A percentile compares a stretch with the other conserved stretches of the same genome.
phyloP scores from a whole-genome alignment of 306 rosid genomes.

The Cucurbita argyrosperma region DNA sequence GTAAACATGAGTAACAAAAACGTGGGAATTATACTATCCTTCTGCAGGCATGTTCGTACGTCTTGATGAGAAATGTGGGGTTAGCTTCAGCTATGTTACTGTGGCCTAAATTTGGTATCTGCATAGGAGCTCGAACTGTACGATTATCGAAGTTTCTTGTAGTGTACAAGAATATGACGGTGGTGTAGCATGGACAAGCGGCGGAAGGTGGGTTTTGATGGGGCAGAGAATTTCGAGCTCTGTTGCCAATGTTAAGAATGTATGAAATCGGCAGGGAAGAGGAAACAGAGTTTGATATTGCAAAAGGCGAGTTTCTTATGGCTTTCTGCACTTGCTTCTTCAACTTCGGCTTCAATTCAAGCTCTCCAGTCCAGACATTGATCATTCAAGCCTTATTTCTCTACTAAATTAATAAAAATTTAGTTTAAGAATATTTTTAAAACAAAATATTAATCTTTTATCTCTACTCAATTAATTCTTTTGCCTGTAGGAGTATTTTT shows the following conservation, averaged over 20 bases:
- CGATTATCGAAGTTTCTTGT: not conserved
- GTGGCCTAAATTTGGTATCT: not conserved
- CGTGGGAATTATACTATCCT: not conserved
- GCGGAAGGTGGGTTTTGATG: not conserved
- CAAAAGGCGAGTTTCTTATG: not conserved
- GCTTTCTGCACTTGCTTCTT: not conserved
- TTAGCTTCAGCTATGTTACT: not conserved
- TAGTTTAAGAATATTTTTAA: too few species aligned
- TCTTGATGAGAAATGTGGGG: not conserved
- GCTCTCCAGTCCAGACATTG: not conserved
- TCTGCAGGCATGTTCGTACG: not conserved
- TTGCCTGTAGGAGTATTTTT: too few species aligned
- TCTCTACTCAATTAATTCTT: too few species aligned
- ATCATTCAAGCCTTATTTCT: too few species aligned
- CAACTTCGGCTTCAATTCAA: not conserved
- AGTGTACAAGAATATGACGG: not conserved
- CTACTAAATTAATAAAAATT: too few species aligned
- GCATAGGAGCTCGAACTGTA: not conserved
- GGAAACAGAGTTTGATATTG: not conserved
- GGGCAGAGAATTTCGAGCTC: not conserved
- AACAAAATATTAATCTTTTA: too few species aligned
- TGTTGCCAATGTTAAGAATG: not conserved
- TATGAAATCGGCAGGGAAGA: not conserved
- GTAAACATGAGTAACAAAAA: slow-evolving; percentile 16
- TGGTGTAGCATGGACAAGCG: not conserved